Evolutionary conservation across 805 yeast genomes (phyloP).

Genomic region (Candida ulmi): DNA sequence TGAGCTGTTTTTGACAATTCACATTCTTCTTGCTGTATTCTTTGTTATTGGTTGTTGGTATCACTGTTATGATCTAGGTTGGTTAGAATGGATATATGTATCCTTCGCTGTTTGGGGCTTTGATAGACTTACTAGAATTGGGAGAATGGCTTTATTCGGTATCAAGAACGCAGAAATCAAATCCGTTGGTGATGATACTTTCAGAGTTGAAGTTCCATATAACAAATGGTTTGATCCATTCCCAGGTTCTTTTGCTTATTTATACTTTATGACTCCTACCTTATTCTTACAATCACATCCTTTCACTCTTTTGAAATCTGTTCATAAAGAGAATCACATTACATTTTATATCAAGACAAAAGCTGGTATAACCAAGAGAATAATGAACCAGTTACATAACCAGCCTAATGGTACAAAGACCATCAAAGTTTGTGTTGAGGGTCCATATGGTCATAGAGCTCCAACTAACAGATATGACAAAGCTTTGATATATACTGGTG

Average conservation of each 20-base stretch:
- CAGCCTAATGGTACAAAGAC: conserved; percentile 23
- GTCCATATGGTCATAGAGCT: conserved; percentile 51
- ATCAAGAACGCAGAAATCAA: conserved; percentile 11
- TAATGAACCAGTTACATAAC: conserved; percentile 27
- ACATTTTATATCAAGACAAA: conserved; percentile 45
- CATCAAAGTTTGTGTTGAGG: conserved; percentile 45
- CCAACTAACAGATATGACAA: conserved; percentile 33
- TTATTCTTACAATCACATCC: conserved; percentile 73
- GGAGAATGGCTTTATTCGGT: conserved; percentile 23
- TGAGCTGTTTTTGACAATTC: conserved; percentile 54
- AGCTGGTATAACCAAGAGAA: conserved; percentile 50
- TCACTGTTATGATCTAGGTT: conserved; percentile 50
- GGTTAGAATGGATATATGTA: conserved; percentile 46
- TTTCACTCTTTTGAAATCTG: conserved; percentile 49
- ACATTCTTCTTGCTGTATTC: conserved; percentile 47
- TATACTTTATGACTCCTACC: conserved; percentile 48
- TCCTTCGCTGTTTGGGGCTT: conserved; percentile 9
- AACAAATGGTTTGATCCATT: conserved; percentile 42
- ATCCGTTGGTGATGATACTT: conserved; percentile 32
- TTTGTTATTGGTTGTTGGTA: conserved; percentile 52
- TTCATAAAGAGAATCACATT: conserved; percentile 31
- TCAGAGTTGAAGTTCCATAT: conserved; percentile 32
- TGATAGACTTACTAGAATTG: conserved; percentile 42
- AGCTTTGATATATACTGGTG: conserved; percentile 42
- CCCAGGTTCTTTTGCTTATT: conserved; percentile 54